Percentiles rank a stretch among this genome's conserved stretches.
phyloP scores from a whole-genome alignment of 306 rosid genomes.

The Trifolium fragiferum region DNA sequence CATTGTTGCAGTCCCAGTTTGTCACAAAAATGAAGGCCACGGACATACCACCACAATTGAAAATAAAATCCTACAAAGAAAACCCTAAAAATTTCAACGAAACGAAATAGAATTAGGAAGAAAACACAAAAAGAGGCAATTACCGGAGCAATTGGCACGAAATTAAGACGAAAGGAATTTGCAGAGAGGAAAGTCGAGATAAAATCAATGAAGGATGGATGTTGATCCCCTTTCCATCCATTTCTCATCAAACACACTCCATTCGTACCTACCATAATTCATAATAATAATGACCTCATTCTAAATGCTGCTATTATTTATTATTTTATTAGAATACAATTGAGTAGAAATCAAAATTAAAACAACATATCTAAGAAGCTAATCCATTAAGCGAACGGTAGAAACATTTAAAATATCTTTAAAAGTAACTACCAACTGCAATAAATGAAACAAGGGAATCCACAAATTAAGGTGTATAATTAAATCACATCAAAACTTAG shows the following conservation, averaged over 20 bases:
- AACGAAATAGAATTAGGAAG: background rate
- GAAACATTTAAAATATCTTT: too few relatives aligned
- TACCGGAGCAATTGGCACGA: constrained; percentile 78
- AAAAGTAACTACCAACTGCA: too few relatives aligned
- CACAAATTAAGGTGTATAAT: too few relatives aligned
- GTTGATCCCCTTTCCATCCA: constrained; percentile 80
- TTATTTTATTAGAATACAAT: too few relatives aligned
- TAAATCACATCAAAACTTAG: too few relatives aligned
- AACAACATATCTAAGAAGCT: too few relatives aligned
- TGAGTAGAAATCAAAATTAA: too few relatives aligned
- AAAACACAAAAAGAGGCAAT: constrained; percentile 16
- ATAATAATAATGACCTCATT: constrained; percentile 20
- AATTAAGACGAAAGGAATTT: constrained; percentile 75
- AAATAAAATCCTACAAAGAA: constrained; percentile 77
- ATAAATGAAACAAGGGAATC: too few relatives aligned
- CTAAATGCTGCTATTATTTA: too few relatives aligned
- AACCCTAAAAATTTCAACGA: constrained; percentile 6
- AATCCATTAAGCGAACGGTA: too few relatives aligned
- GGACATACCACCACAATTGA: constrained; percentile 89
- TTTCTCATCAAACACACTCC: constrained; percentile 91
- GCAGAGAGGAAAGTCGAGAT: constrained; percentile 71
- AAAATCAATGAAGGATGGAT: constrained; percentile 70
- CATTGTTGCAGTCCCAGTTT: constrained; percentile 58
- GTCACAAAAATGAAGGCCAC: constrained; percentile 83
- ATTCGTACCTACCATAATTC: constrained; percentile 47